Evolutionary conservation across 441 rosid genomes (phyloP), one percentile per base, ranked within the genome.

Genomic region (Viola pubescens): DNA sequence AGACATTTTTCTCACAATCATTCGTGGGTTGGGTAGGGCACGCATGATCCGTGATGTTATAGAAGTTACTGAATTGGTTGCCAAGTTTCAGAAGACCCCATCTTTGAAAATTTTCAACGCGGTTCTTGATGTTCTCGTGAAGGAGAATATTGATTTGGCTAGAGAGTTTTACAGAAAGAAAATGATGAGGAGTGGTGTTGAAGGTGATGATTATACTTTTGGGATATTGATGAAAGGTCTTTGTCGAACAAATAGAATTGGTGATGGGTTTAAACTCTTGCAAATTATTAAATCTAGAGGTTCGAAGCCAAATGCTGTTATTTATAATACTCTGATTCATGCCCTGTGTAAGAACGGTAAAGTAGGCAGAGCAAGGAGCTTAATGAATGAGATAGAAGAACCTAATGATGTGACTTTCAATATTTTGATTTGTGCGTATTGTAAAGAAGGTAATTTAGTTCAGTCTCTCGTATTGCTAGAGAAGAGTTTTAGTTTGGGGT

Each of bases 181-280:
- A 75, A 88, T 86, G 98, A 81, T 83, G 87, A 72, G 73, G 12
- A 61, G 56, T 68, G 88, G 88, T 13, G 68, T 88, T 37, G 71
- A 73, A 11, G 91, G 95, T 65, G 98, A 91, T 74, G 82, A 75
- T 50, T 91, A 85, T 61, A 91, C 98, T 6, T 86, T 73, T 11
- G 98, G 88, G 53, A 91, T 91, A 60, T 70, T 91, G 52, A 85
- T 88, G 95, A 88, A 88, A 69, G 96, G 98, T 39, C 89, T 88
- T 75, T 88, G 95, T 75, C 77, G 77, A 55, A 91, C 98, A 19
- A 88, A 88, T 70, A 83, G 88, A 74, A 83, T 86, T 53, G 83
- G 72, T 4, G 91, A 88, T 67, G 89, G 82, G 44, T 91, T 86
- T 64, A 91, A 86, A 84, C 85, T 91, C 44, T 76, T 88, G 83